Base-by-base conservation (phyloP, 2,329 filamentous ascomycete species). In the Myriangium duriaei region DNA sequence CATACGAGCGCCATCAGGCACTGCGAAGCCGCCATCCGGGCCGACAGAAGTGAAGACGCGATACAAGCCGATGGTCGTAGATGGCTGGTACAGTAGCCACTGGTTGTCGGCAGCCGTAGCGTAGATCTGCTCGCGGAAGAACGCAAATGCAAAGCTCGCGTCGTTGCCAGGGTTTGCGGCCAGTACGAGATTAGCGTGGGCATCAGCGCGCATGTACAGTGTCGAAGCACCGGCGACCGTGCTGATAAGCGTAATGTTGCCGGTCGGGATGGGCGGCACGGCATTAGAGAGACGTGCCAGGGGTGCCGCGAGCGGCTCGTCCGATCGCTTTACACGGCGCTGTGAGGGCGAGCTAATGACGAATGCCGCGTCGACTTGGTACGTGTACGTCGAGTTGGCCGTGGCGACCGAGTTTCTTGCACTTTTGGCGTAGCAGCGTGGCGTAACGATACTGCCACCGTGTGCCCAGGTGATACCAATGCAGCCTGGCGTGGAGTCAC, bases 311-410 rank as follows among this genome's bases (percentile, higher is more conserved):
- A 26, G 21, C 7, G 7, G 7, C 21, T 26, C 21, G 7, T 26
- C 21, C 7, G 21, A 26, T 26, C n/a, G n/a, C n/a, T 26, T n/a
- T 7, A n/a, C 7, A n/a, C 7, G n/a, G n/a, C 21, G 21, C n/a
- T 26, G 7, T 7, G 21, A 26, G 7, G n/a, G 7, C 21, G 21
- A 7, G n/a, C n/a, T 26, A 26, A 26, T 26, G 3, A 37, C 13
- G 24, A 29, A 37, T 7, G 34, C 34, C 3, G 34, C 29, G 28
- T 37, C 28, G 13, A 37, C 26, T 17, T 18, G 26, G 28, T 30
- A 30, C n/a, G 6, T 30, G 3, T 29, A 13, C 3, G 24, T 30
- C n/a, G 34, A 37, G 28, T 37, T 37, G 5, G 26, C 34, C 3
- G 24, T 37, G 11, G 34, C 24, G 7, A 7, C 7, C 11, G 24